Base-by-base conservation (phyloP, 495 filamentous ascomycete species). In the Penicillium herquei region DNA sequence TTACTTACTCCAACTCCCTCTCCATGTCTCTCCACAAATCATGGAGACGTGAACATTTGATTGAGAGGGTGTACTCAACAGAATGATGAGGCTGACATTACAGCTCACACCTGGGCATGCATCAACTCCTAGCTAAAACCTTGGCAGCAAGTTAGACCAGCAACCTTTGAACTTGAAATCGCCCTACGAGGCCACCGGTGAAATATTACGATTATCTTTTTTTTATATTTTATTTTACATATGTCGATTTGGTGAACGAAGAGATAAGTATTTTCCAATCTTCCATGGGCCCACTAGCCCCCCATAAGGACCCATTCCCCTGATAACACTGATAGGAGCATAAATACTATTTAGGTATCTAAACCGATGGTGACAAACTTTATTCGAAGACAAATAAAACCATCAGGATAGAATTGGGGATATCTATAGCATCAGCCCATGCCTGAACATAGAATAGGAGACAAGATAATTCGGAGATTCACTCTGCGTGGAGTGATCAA, bases 181-280 rank as follows among this genome's bases (percentile, higher is more conserved):
- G 21, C 21, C 21, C 21, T 26, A 26, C 21, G 30, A 11, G 26
- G 43, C 32, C 9, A 26, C 43, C 43, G 43, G 43, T 46, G 43
- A 46, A 26, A 32, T 18, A 46, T 5, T 31, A 46, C 30, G 13
- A 13, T 9, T 37, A n/a, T n/a, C n/a, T n/a, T n/a, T n/a, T n/a
- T n/a, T n/a, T n/a, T n/a, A n/a, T 37, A 37, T 37, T 6, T 37
- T 37, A 1, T 61, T 21, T 62, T 58, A 62, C 59, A 58, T 58
- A 62, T 46, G 52, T 7, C 18, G 52, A 62, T 58, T 62, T 62
- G 59, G 43, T 58, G 51, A 55, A 44, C 21, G 21, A 16, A 54
- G 34, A 62, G 55, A 59, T 59, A 59, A 56, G 21, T 4, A 26
- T 26, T 26, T 26, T 4, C 21, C 21, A 26, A 26, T 33, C 33